A percentile compares a stretch with the other conserved stretches of the same genome.
Conservation (phyloP, 2,329 filamentous ascomycete genomes). For the Trichoderma pleuroti region DNA sequence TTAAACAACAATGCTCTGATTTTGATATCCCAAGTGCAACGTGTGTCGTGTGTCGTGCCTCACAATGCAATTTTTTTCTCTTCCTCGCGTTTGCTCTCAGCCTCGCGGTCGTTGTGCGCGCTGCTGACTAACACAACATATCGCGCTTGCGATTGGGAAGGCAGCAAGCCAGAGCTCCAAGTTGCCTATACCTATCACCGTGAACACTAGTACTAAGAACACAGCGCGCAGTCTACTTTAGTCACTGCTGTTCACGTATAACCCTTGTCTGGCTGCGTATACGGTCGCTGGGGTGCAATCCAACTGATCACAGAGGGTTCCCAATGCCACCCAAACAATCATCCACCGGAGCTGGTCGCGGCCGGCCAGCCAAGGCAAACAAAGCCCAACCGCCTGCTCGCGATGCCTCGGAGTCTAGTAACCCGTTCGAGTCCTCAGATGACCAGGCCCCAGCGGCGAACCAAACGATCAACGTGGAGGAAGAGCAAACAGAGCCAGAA, state of each 20-base stretch:
- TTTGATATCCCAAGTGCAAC: neutral
- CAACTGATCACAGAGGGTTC: neutral
- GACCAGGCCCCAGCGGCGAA: slow-evolving; percentile 27
- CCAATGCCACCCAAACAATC: slow-evolving; percentile 45
- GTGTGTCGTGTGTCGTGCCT: neutral
- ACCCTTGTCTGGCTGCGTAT: neutral
- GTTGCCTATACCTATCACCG: neutral
- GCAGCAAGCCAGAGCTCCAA: neutral
- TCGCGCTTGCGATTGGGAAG: neutral
- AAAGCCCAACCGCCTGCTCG: slow-evolving; percentile 26
- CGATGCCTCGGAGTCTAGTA: slow-evolving; percentile 30
- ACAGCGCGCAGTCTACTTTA: neutral
- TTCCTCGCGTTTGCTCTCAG: neutral
- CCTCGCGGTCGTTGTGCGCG: neutral
- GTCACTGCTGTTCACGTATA: neutral
- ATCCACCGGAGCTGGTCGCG: slow-evolving; percentile 35
- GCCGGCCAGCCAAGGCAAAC: slow-evolving; percentile 34
- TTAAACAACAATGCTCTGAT: neutral
- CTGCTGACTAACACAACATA: neutral
- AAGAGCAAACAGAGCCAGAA: slow-evolving; percentile 37
- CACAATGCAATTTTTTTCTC: neutral
- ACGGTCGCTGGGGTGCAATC: neutral
- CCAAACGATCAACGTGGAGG: slow-evolving; percentile 22
- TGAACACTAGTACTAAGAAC: neutral
- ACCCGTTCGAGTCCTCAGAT: slow-evolving; percentile 38